Evolutionary conservation across 2,329 filamentous ascomycete species (phyloP).

Genomic region (Myriosclerotinia scirpicola): DNA sequence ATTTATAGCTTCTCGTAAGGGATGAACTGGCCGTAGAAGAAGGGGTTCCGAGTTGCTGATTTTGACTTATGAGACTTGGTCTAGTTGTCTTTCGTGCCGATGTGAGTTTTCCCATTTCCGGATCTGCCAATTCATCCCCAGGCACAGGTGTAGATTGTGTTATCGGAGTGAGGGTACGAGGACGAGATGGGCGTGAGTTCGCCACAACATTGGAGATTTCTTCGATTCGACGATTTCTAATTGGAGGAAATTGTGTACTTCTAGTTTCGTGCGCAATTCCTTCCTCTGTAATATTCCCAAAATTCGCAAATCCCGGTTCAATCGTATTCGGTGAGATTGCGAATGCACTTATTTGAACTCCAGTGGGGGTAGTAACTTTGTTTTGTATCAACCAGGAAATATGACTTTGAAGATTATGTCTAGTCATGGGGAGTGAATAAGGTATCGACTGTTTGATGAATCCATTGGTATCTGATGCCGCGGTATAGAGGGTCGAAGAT

Average conservation of each 20-base stretch:
- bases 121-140: constrained; percentile 25
- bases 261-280: constrained; percentile 19
- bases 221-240: constrained; percentile 26
- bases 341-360: constrained; percentile 24
- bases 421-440: constrained; percentile 40
- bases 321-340: constrained; percentile 21
- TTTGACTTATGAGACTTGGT: constrained; percentile 36
- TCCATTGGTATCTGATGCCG: constrained; percentile 33
- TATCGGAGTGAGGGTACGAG: constrained; percentile 28
- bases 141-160: constrained; percentile 24
- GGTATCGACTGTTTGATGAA: constrained; percentile 25
- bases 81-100: constrained; percentile 34
- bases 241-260: constrained; percentile 23
- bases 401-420: constrained; percentile 41
- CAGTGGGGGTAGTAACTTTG: constrained; percentile 34
- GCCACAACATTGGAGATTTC: constrained; percentile 32
- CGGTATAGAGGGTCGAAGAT: neutral
- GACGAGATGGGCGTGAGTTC: constrained; percentile 31
- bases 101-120: constrained; percentile 39
- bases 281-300: constrained; percentile 26
- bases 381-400: constrained; percentile 41
- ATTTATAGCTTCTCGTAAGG: constrained; percentile 31
- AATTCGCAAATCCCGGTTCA: constrained; percentile 15
- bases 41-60: constrained; percentile 39
- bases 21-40: constrained; percentile 36